phyloP scores from a whole-genome alignment of 2,329 filamentous ascomycete genomes.

The Sclerotinia trifoliorum region DNA sequence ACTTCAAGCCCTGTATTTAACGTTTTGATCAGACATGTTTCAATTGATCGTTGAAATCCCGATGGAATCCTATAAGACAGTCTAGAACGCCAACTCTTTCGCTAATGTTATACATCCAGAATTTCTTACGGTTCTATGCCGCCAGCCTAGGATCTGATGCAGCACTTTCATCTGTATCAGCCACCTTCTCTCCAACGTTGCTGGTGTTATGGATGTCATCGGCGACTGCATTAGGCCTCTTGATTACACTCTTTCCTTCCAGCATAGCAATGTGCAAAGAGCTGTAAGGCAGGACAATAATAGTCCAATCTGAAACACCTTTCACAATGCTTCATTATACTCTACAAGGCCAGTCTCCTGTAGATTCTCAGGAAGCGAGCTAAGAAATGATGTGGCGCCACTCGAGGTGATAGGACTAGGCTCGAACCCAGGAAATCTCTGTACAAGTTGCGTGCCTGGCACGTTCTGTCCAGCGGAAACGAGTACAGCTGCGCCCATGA shows the following conservation, averaged over 20 bases:
- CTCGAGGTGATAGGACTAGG: neutral
- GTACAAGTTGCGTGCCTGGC: conserved; percentile 45
- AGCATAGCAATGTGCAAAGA: conserved; percentile 54
- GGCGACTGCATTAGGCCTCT: neutral
- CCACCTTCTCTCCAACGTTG: neutral
- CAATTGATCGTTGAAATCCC: neutral
- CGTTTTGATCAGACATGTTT: neutral
- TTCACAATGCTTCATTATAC: conserved; percentile 61
- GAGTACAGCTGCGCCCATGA: conserved; percentile 20
- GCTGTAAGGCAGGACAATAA: conserved; percentile 54
- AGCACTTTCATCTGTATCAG: neutral
- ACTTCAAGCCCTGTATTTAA: neutral
- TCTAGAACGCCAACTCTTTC: neutral
- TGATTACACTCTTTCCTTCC: conserved; percentile 52
- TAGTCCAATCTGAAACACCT: conserved; percentile 60
- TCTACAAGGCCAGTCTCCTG: conserved; percentile 48
- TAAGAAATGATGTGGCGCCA: conserved; percentile 42
- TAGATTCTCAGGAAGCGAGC: conserved; percentile 44
- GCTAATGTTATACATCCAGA: neutral
- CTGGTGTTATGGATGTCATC: neutral
- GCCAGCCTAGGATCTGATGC: neutral
- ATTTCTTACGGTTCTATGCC: neutral
- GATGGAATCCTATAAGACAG: neutral
- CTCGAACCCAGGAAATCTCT: conserved; percentile 39
- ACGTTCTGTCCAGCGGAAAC: conserved; percentile 21